Base-by-base conservation (phyloP, 306 rosid genomes). In the Glycine latifolia region DNA sequence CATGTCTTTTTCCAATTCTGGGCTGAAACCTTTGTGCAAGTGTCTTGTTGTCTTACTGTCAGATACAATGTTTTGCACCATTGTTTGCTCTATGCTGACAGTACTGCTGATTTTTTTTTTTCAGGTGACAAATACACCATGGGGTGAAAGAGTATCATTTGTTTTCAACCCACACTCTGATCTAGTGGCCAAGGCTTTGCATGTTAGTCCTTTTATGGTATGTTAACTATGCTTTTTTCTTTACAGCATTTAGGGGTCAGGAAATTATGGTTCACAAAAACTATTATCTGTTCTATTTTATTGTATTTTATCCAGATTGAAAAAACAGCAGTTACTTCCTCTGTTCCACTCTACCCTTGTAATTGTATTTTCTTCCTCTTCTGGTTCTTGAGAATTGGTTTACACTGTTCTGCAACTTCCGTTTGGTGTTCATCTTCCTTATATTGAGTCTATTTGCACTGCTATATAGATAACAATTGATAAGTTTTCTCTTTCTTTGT, bases 151-250 rank as follows among this genome's bases (percentile, higher is more conserved):
- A 84, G 96, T 89, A 47, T 61, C 87, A 14, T 93, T 93, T 77
- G 79, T 85, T 81, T 95, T 95, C 81, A 75, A 93, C 71, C 98
- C 98, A 0, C 80, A 83, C 77, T 85, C 93, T 68, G 99, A 95
- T 88, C 56, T 91, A 10, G 94, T 93, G 78, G 96, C 99, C 70
- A 95, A 95, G 81, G 86, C 98, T 16, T 88, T 95, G 47, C 99
- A 93, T 79, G 99, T 95, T 86, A 93, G 98, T 79, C 97, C 97
- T 69, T 93, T 95, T 55, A 95, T 95, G 99, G 99, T 95, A 87
- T 67, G 94, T 53, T 39, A 15, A 33, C 20, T 31, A 15, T 52
- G 62, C 66, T 48, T 77, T 73, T 73, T 75, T 2, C 75, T 73
- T 66, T 69, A 33, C 67, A 47, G 72, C 50, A 35, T 71, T 12